These are phyloP conservation scores for Hypoxylon fuscum DNA, from an alignment of 495 filamentous ascomycete genomes.

Conservation along the genomic window DNA sequence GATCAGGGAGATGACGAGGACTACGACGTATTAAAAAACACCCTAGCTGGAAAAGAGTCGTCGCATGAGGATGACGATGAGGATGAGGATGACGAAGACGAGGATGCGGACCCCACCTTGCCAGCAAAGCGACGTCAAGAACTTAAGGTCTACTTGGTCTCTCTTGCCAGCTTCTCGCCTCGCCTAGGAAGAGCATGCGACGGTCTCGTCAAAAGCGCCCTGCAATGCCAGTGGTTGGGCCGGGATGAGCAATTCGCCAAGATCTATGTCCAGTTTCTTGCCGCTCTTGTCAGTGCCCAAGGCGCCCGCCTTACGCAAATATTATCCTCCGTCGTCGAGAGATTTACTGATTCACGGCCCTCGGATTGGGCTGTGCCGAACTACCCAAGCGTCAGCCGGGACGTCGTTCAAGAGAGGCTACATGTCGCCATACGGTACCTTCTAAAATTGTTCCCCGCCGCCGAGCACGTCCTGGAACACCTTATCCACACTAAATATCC, in stretches of 20 bases:
- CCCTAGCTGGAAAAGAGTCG: slow-evolving; percentile 46
- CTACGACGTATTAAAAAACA: slow-evolving; percentile 77
- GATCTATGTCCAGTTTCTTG: slow-evolving; percentile 81
- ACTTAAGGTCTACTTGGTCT: slow-evolving; percentile 77
- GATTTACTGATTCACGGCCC: slow-evolving; percentile 65
- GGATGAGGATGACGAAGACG: slow-evolving; percentile 51
- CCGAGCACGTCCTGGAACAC: slow-evolving; percentile 69
- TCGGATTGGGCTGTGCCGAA: slow-evolving; percentile 67
- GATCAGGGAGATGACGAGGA: slow-evolving; percentile 71
- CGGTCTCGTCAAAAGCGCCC: slow-evolving; percentile 74
- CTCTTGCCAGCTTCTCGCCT: slow-evolving; percentile 76
- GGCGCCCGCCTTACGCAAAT: slow-evolving; percentile 63
- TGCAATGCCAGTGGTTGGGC: slow-evolving; percentile 84
- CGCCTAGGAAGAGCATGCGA: slow-evolving; percentile 74
- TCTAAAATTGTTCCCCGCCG: slow-evolving; percentile 78
- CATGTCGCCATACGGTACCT: slow-evolving; percentile 81
- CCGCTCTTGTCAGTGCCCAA: slow-evolving; percentile 81
- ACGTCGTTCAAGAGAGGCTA: slow-evolving; percentile 70
- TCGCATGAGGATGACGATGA: slow-evolving; percentile 48
- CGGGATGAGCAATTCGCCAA: slow-evolving; percentile 82
- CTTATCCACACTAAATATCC: slow-evolving; percentile 76
- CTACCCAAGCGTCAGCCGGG: slow-evolving; percentile 64
- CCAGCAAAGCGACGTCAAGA: slow-evolving; percentile 60
- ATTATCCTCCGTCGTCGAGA: slow-evolving; percentile 80
- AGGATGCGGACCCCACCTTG: slow-evolving; percentile 46